Conservation (phyloP, 2,329 filamentous ascomycete genomes). For the Diaporthe capsici region DNA sequence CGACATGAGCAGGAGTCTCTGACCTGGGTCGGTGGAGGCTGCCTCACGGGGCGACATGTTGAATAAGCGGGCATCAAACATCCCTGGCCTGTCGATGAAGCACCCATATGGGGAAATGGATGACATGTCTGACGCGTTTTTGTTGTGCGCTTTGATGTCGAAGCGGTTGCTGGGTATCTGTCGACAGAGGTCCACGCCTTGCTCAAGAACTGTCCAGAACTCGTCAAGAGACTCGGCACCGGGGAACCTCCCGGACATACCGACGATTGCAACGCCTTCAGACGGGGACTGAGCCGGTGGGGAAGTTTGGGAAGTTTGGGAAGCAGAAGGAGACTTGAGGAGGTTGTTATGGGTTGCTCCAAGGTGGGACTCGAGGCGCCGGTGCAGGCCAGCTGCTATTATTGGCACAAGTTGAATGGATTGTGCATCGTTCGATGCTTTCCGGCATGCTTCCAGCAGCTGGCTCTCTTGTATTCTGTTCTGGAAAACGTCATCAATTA, state of each 20-base stretch:
- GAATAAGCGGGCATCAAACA: slow-evolving; percentile 42
- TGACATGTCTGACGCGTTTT: slow-evolving; percentile 35
- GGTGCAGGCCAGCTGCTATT: slow-evolving; percentile 22
- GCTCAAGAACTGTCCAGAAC: slow-evolving; percentile 32
- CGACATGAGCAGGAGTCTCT: slow-evolving; percentile 33
- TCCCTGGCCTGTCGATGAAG: slow-evolving; percentile 22
- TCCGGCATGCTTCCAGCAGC: background rate
- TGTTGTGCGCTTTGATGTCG: slow-evolving; percentile 43
- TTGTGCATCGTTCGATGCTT: background rate
- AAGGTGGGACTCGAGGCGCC: slow-evolving; percentile 8
- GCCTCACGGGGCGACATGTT: slow-evolving; percentile 41
- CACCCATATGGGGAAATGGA: slow-evolving; percentile 57
- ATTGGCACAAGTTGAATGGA: slow-evolving; percentile 9
- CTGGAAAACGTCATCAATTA: slow-evolving; percentile 12
- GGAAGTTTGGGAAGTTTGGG: background rate
- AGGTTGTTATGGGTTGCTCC: background rate
- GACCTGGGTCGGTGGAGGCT: slow-evolving; percentile 37
- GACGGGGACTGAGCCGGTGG: background rate
- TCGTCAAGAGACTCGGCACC: slow-evolving; percentile 14
- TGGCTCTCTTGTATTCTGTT: background rate
- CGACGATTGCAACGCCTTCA: slow-evolving; percentile 40
- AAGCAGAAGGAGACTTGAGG: background rate
- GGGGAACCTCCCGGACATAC: slow-evolving; percentile 28
- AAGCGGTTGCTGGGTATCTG: slow-evolving; percentile 10
- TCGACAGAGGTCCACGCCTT: slow-evolving; percentile 47